A percentile compares a stretch with the other conserved stretches of the same genome.
Conservation (phyloP, 108 stramenopile species). For the Pelagomonas calceolata region DNA sequence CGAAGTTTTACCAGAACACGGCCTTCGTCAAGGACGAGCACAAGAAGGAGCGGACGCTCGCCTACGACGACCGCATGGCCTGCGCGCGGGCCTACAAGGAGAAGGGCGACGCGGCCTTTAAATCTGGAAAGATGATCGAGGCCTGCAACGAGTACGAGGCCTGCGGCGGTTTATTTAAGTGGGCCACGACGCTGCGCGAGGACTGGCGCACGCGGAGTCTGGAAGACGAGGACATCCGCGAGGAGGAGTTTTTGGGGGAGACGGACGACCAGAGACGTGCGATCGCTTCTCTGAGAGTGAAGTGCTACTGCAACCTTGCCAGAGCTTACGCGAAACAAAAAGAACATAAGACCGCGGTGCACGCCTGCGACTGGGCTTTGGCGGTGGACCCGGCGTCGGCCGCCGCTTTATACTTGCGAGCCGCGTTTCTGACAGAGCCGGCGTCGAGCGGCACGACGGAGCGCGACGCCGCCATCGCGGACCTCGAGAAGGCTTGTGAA, state of each 20-base stretch:
- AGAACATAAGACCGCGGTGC: constrained; percentile 18
- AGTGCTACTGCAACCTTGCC: constrained; percentile 37
- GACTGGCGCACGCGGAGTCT: not conserved
- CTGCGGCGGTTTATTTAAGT: not conserved
- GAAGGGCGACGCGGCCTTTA: not conserved
- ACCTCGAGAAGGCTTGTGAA: constrained; percentile 23
- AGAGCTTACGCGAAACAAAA: constrained; percentile 16
- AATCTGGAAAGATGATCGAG: not conserved
- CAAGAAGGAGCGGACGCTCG: constrained; percentile 10
- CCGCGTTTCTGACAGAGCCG: constrained; percentile 25
- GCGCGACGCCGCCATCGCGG: constrained; percentile 23
- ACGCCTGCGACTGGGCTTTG: constrained; percentile 34
- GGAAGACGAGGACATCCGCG: not conserved
- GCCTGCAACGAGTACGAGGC: not conserved
- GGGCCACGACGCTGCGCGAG: not conserved
- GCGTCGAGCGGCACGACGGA: constrained; percentile 26
- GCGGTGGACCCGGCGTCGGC: constrained; percentile 18
- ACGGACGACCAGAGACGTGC: constrained; percentile 8
- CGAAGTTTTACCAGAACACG: constrained; percentile 33
- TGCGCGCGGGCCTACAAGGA: constrained; percentile 15
- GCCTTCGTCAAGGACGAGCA: constrained; percentile 28
- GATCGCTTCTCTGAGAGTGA: constrained; percentile 14
- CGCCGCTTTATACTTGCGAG: constrained; percentile 30
- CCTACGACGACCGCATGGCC: constrained; percentile 18
- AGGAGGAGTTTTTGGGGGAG: constrained; percentile 6